phyloP scores from a whole-genome alignment of 345 rosid genomes.

The Aegle marmelos region DNA sequence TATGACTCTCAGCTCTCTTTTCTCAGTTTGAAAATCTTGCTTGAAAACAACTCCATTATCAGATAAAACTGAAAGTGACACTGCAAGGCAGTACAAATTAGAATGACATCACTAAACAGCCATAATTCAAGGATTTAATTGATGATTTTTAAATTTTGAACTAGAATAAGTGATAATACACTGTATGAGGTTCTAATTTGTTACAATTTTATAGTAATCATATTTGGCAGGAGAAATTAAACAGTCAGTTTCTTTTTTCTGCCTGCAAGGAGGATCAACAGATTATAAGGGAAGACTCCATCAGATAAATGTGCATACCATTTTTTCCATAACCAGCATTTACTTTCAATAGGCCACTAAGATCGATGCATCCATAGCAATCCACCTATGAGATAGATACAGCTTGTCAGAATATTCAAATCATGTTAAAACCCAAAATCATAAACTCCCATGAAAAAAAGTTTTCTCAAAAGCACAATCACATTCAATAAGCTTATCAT shows the following conservation, averaged over 20 bases:
- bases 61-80: conserved; percentile 34
- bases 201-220: not conserved
- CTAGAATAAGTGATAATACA: not conserved
- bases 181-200: not conserved
- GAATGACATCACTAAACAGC: not conserved
- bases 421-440: not conserved
- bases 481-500: not conserved
- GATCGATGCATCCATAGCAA: conserved; percentile 52
- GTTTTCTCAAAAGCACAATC: not conserved
- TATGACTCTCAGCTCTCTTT: conserved; percentile 43
- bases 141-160: not conserved
- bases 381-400: conserved; percentile 39
- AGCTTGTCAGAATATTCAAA: not conserved
- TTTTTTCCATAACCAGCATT: conserved; percentile 50
- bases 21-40: conserved; percentile 35
- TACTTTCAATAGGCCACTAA: conserved; percentile 58
- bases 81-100: conserved; percentile 29
- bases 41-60: conserved; percentile 29
- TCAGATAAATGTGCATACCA: conserved; percentile 33
- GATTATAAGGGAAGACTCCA: not conserved
- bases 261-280: not conserved
- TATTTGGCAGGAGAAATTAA: not conserved
- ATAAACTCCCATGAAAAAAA: not conserved
- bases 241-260: not conserved
- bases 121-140: not conserved